Percentiles rank a stretch among this genome's conserved stretches.
phyloP scores from a whole-genome alignment of 1,284 basidiomycete genomes.

The Coriolopsis trogii region DNA sequence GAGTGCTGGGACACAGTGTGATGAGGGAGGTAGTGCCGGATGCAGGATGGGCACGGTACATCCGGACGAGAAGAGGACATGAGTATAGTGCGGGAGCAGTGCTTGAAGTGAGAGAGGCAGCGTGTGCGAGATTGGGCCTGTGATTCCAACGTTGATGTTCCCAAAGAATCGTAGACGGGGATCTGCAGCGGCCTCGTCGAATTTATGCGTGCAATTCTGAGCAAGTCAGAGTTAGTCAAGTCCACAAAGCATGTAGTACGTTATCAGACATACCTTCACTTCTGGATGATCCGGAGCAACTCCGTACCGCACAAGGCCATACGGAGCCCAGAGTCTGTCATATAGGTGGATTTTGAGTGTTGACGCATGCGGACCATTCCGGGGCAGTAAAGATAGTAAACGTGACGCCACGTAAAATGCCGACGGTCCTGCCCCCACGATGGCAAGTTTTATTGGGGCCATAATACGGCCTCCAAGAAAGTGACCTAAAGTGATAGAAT shows the following conservation, averaged over 20 bases:
- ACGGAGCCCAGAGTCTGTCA: slow-evolving; percentile 92
- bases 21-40: slow-evolving; percentile 52
- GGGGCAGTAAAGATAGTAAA: slow-evolving; percentile 66
- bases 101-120: slow-evolving; percentile 58
- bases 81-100: slow-evolving; percentile 74
- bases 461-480: no score
- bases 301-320: slow-evolving; percentile 94
- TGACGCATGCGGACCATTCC: slow-evolving; percentile 39
- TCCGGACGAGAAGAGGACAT: slow-evolving; percentile 83
- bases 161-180: slow-evolving; percentile 89
- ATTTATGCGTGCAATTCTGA: slow-evolving; percentile 97
- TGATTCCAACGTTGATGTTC: slow-evolving; percentile 77
- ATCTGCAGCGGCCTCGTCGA: slow-evolving; percentile 77
- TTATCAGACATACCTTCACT: slow-evolving; percentile 77
- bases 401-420: slow-evolving; percentile 94
- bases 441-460: slow-evolving; percentile 64
- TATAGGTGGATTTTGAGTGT: slow-evolving; percentile 82
- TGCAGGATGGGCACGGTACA: slow-evolving; percentile 67
- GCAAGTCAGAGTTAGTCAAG: not conserved
- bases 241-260: not conserved
- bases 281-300: slow-evolving; percentile 99
- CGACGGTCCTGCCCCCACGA: slow-evolving; percentile 91
- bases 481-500: no score
- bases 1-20: slow-evolving; percentile 76
- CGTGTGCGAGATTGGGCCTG: slow-evolving; percentile 47